Base-by-base conservation (phyloP, 2,329 filamentous ascomycete genomes). In the Albifimbria verrucaria region DNA sequence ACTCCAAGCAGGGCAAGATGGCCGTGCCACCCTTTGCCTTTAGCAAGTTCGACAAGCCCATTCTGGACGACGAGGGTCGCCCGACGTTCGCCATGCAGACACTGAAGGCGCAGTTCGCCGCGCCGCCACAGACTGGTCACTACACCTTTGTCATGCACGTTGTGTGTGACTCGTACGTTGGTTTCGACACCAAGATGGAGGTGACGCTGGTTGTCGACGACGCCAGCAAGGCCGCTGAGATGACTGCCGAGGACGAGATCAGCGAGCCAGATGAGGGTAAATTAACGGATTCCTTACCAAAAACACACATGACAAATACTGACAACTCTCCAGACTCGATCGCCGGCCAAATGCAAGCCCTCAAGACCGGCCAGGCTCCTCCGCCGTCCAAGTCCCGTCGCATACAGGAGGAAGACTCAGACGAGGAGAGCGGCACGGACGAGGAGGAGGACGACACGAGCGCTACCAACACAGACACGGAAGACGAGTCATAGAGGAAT, bases 1-100 rank as follows among this genome's bases (percentile, higher is more conserved):
- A 99, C 70, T 89, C 86, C 63, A 96, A 96, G 74, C 89, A 95
- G 68, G 92, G 90, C 66, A 96, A 96, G 74, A 93, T 99, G 73
- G 92, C 93, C 18, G 94, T 99, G 2, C 93, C 93, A 2, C 94
- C 95, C 0, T 97, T 96, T 70, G 91, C 89, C n/a, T 97, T 99
- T 73, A 86, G 87, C 42, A 87, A 87, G 45, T 97, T 99, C 68
- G 92, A 97, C 71, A 89, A 92, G 76, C 89, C 91, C 25, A 86
- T 97, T 26, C 89, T 94, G 58, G 86, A 89, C 61, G 85, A 85
- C 41, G 81, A 86, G 57, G 91, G 89, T 62, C 89, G 89, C 68
- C 93, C 93, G 2, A 97, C 94, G 2, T 99, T 90, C 75, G 88
- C 92, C 64, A 87, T 99, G 75, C 92, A 97, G 72, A 99, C 94